Base-by-base conservation (phyloP, 1,139 yeast species). In the Tardiomyces depauwii region DNA sequence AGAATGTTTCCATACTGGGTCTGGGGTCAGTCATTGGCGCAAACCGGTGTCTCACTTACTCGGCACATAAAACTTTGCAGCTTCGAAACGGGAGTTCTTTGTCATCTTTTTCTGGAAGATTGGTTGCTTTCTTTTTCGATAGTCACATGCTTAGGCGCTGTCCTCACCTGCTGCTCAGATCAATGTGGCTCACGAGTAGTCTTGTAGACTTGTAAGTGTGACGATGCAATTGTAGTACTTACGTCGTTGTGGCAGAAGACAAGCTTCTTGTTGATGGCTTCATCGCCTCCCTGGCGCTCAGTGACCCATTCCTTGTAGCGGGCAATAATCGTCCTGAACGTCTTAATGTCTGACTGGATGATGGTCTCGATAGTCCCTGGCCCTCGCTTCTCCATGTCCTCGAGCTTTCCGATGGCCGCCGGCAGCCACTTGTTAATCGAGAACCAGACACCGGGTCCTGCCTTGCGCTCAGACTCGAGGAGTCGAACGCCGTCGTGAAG, bases 1-100 rank as follows among this genome's bases (percentile, higher is more conserved):
- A 70, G 56, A 53, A 91, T 72, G 60, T 91, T 91, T 38, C 98
- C 98, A 61, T 91, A 91, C 63, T 91, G 98, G 1, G 98, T 84
- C 36, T 30, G 36, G 5, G 16, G 36, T 30, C 11, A 30, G 11
- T 30, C 5, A 3, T 13, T 30, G 36, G 7, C 25, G 25, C 25
- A 5, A 21, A 21, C 4, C 25, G 7, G 7, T 21, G 7, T 5
- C 7, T 21, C 25, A 21, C 25, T 21, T 21, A 21, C 25, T n/a
- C n/a, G 25, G 7, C 25, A 21, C 25, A 21, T 7, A 21, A n/a
- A 21, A 4, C 25, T 5, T 21, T 21, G 25, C 25, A 21, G 25
- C 25, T 21, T 5, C 25, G 7, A 21, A 21, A n/a, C n/a, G n/a
- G n/a, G n/a, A n/a, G n/a, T n/a, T n/a, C n/a, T n/a, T n/a, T n/a